Evolutionary conservation across 1,284 basidiomycete genomes (phyloP), one percentile per base, ranked within the genome.

Genomic region (Golubevia sp.): DNA sequence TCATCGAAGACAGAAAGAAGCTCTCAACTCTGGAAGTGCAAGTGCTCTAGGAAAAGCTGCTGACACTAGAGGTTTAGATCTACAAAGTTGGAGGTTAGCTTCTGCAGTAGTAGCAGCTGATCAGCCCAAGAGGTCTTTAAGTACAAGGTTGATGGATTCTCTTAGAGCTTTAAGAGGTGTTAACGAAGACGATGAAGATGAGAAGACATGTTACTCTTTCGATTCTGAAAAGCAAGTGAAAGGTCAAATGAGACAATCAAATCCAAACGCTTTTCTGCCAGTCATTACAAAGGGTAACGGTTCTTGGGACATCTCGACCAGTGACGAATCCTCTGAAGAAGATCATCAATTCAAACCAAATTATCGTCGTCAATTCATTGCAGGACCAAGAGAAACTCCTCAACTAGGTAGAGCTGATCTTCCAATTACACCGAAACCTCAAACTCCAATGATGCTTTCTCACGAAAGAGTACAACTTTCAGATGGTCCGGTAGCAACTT

Each of bases 131-230:
- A 61, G 71, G 53, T 59, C 52, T 15, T 49, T 74, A 51, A 71
- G 70, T 61, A 64, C 63, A 58, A 62, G 70, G 20, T 49, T 74
- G 27, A 55, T 50, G 0, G 71, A 71, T 21, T 8, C 62, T 21
- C 26, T 74, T 11, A n/a, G 60, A 7, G 38, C 62, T 20, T 23
- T 67, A 0, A 64, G 62, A 8, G 20, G 48, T 25, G 2, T 15
- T 18, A 25, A 26, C 54, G 15, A 25, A 0, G 44, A 27, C 18
- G 11, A 13, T 3, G 20, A 8, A 23, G 52, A 53, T 24, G 58
- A 59, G 56, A 49, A 20, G 13, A 50, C 18, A 4, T 61, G 62
- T 5, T 72, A 38, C 56, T 65, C 60, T 30, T 73, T 72, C 52
- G 30, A 58, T 20, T 50, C 50, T 0, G 21, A 49, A 2, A 23